phyloP scores from a whole-genome alignment of 345 rosid species.

The Citrus mangshanensis region DNA sequence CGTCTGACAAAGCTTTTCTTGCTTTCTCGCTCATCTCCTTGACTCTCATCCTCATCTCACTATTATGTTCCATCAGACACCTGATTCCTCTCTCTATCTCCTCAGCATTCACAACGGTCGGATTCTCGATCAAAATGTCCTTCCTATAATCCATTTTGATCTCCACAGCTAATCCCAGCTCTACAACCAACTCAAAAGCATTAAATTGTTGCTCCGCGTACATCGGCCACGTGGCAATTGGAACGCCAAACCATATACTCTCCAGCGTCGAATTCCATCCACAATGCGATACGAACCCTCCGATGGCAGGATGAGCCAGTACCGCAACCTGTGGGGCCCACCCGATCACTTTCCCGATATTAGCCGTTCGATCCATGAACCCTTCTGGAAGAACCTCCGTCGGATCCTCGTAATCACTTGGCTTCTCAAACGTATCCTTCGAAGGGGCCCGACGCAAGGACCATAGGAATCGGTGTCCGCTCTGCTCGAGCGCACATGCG shows the following conservation, averaged over 20 bases:
- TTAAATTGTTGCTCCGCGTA: constrained; percentile 52
- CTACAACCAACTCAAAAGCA: constrained; percentile 43
- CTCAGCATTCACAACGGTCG: constrained; percentile 16
- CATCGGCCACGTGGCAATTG: constrained; percentile 51
- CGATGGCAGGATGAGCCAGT: constrained; percentile 26
- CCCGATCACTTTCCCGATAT: constrained; percentile 40
- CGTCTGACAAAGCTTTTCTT: constrained; percentile 33
- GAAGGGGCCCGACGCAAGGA: constrained; percentile 34
- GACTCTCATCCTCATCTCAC: constrained; percentile 21
- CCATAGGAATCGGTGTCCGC: constrained; percentile 49
- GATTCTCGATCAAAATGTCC: neutral
- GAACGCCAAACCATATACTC: constrained; percentile 55
- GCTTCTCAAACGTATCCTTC: neutral
- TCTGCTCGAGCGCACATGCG: constrained; percentile 42
- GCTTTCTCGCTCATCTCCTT: constrained; percentile 29
- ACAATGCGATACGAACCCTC: constrained; percentile 64
- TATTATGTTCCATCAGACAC: constrained; percentile 37
- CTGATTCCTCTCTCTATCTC: constrained; percentile 41
- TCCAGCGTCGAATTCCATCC: constrained; percentile 65
- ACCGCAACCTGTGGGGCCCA: constrained; percentile 47
- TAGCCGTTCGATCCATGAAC: constrained; percentile 39
- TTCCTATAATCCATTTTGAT: constrained; percentile 32
- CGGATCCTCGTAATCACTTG: constrained; percentile 19
- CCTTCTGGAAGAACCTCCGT: constrained; percentile 46
- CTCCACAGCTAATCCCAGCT: constrained; percentile 41